These are phyloP conservation scores for Fonsecaea pugnacius DNA, from an alignment of 2,329 filamentous ascomycete genomes.

Conservation along the genomic window DNA sequence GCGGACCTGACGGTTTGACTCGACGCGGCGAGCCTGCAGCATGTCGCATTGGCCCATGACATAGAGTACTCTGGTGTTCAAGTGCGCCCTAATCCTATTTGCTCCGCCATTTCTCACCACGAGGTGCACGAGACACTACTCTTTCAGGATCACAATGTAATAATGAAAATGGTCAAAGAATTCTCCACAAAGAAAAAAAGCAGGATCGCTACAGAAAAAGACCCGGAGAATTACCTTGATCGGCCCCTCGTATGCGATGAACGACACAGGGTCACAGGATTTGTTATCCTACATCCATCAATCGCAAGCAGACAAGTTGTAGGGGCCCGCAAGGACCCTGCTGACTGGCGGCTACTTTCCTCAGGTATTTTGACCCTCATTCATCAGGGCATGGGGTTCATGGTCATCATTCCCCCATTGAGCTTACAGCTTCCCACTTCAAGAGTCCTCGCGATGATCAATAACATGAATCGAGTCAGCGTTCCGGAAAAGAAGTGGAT, in stretches of 20 bases:
- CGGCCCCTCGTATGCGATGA: constrained; percentile 5
- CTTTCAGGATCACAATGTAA: neutral
- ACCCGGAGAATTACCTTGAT: constrained; percentile 23
- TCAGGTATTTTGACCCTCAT: neutral
- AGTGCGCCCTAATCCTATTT: neutral
- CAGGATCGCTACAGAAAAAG: neutral
- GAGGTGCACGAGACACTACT: constrained; percentile 11
- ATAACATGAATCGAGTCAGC: neutral
- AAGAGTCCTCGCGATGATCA: neutral
- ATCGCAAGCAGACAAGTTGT: neutral
- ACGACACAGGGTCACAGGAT: constrained; percentile 13
- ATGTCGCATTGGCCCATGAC: constrained; percentile 6
- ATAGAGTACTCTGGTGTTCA: constrained; percentile 9
- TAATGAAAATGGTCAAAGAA: neutral
- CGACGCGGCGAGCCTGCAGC: neutral
- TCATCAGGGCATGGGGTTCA: neutral
- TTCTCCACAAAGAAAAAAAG: constrained; percentile 2
- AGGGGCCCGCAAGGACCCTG: neutral
- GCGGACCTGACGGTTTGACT: neutral
- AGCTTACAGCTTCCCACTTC: constrained; percentile 11
- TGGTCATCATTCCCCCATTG: neutral
- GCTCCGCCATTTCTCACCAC: neutral
- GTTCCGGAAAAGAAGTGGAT: neutral
- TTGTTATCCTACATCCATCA: neutral
- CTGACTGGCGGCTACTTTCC: constrained; percentile 3